Evolutionary conservation across 2,329 filamentous ascomycete species (phyloP).

Genomic region (Tolypocladium sp.): DNA sequence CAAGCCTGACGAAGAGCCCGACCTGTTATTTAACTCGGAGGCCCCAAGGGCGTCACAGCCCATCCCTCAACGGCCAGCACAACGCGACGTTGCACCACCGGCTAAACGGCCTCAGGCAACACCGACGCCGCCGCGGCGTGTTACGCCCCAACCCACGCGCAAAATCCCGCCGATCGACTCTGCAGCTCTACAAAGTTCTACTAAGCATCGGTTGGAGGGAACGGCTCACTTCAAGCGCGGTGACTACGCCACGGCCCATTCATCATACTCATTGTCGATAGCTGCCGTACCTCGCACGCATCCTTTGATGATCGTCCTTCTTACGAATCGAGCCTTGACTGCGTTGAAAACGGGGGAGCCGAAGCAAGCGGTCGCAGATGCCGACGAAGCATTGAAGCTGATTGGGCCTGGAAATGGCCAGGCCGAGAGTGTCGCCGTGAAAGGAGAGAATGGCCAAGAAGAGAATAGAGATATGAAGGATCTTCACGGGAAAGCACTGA

Average conservation of each 20-base stretch:
- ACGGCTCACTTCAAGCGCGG: constrained; percentile 89
- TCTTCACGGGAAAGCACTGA: constrained; percentile 86
- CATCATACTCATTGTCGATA: constrained; percentile 72
- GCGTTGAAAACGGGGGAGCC: constrained; percentile 87
- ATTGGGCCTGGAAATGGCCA: constrained; percentile 76
- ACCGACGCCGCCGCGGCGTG: constrained; percentile 26
- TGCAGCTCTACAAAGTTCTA: constrained; percentile 63
- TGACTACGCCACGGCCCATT: constrained; percentile 80
- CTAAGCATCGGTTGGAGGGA: constrained; percentile 69
- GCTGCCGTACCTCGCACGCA: constrained; percentile 66
- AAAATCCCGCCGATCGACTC: constrained; percentile 59
- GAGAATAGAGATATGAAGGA: constrained; percentile 80
- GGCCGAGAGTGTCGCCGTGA: constrained; percentile 67
- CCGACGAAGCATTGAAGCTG: constrained; percentile 67
- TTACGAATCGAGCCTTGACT: constrained; percentile 86
- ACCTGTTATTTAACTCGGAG: constrained; percentile 51
- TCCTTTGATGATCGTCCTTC: constrained; percentile 77
- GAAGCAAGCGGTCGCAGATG: constrained; percentile 76
- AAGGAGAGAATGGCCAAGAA: constrained; percentile 43
- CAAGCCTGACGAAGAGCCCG: constrained; percentile 36
- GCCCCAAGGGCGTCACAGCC: constrained; percentile 24
- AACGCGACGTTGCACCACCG: constrained; percentile 21
- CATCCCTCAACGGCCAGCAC: constrained; percentile 25
- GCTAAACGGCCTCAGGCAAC: constrained; percentile 13
- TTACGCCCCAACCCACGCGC: constrained; percentile 41